Percentiles rank a stretch among this genome's conserved stretches.
phyloP scores from a whole-genome alignment of 208 protist genomes.

The Strigomonas culicis region DNA sequence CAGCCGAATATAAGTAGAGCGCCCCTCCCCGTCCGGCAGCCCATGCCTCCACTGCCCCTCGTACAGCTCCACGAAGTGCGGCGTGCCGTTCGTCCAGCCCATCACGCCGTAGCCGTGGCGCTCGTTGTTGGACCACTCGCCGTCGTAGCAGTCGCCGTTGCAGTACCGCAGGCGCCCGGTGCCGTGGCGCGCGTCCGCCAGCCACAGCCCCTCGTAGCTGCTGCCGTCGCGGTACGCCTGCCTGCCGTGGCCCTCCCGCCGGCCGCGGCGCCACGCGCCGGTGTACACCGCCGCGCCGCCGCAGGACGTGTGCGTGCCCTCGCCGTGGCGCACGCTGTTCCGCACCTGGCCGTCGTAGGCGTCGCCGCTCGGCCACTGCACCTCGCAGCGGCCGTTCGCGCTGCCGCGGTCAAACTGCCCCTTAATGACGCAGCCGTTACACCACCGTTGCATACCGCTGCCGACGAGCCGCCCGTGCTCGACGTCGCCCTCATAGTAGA shows the following conservation, averaged over 20 bases:
- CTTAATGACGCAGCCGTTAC: constrained; percentile 36
- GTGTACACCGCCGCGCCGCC: constrained; percentile 46
- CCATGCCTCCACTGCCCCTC: constrained; percentile 67
- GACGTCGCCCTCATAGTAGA: constrained; percentile 48
- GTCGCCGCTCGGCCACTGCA: constrained; percentile 68
- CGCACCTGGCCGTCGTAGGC: constrained; percentile 54
- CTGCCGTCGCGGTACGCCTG: constrained; percentile 70
- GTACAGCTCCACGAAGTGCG: constrained; percentile 65
- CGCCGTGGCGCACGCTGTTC: constrained; percentile 73
- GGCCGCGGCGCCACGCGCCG: constrained; percentile 62
- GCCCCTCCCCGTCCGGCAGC: constrained; percentile 62
- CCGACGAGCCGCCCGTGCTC: constrained; percentile 47
- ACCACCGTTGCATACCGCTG: constrained; percentile 47
- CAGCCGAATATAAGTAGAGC: constrained; percentile 51
- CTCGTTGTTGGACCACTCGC: constrained; percentile 49
- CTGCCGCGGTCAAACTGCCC: constrained; percentile 41
- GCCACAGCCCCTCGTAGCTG: constrained; percentile 66
- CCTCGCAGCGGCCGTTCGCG: constrained; percentile 23
- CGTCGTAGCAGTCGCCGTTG: constrained; percentile 76
- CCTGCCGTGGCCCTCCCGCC: constrained; percentile 58
- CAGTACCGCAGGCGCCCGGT: constrained; percentile 48
- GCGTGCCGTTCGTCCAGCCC: constrained; percentile 56
- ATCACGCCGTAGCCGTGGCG: constrained; percentile 66
- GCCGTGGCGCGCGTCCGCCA: constrained; percentile 47
- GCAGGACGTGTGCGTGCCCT: constrained; percentile 50